Conservation (phyloP, 2,329 filamentous ascomycete species). For the Pseudodiploospora longispora region DNA sequence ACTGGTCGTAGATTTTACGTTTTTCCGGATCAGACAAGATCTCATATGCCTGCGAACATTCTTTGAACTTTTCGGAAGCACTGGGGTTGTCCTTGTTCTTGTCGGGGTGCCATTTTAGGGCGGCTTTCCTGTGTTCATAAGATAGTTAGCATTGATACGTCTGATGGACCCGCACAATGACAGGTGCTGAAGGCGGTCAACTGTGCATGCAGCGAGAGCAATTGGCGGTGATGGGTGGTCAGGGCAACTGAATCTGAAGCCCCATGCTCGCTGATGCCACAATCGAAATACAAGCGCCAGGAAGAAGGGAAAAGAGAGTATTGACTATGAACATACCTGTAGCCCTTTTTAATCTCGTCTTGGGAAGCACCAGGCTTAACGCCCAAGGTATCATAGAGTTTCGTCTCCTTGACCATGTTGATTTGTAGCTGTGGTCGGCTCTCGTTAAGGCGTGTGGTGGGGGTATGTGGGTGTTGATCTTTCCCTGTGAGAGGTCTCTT, state of each 20-base stretch:
- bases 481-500: no score
- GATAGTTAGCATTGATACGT: conserved; percentile 25
- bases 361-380: conserved; percentile 74
- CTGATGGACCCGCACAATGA: no score
- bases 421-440: conserved; percentile 5
- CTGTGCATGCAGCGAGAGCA: no score
- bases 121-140: conserved; percentile 57
- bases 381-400: conserved; percentile 81
- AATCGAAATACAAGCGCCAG: background rate
- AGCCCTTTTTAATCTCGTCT: conserved; percentile 96
- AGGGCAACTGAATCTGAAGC: no score
- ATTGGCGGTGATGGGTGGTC: no score
- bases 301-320: background rate
- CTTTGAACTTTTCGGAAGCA: conserved; percentile 93
- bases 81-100: conserved; percentile 91
- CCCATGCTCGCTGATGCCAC: no score
- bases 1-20: conserved; percentile 90
- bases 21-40: conserved; percentile 97
- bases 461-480: background rate
- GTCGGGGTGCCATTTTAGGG: conserved; percentile 90
- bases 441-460: background rate
- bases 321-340: conserved; percentile 53
- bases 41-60: conserved; percentile 95
- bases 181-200: no score
- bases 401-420: conserved; percentile 88